Percentiles rank a stretch among this genome's conserved stretches.
These are phyloP conservation scores for Musa schizocarpa DNA, from an alignment of 176 grass and related monocot species.

Conservation along the genomic window DNA sequence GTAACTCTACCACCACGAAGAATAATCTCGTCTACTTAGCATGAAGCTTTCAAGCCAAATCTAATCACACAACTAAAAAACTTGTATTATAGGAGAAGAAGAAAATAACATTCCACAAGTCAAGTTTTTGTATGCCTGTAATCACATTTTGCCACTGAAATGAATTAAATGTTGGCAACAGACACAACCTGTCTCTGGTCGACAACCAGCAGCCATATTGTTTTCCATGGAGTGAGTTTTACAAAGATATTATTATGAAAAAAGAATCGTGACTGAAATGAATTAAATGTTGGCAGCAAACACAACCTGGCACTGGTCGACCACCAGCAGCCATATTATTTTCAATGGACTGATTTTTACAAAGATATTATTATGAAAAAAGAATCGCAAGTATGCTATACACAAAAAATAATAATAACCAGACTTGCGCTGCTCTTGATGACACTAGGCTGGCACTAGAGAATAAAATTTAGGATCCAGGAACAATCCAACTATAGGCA, in stretches of 20 bases:
- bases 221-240: background rate
- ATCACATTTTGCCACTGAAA: background rate
- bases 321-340: constrained; percentile 2
- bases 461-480: background rate
- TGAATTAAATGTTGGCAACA: background rate
- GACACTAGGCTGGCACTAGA: background rate
- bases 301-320: background rate
- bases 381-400: background rate
- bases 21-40: too few relatives aligned
- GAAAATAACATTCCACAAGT: too few relatives aligned
- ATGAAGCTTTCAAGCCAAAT: too few relatives aligned
- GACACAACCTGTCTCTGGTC: background rate
- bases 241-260: background rate
- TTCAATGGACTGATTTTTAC: background rate
- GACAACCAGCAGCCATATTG: constrained; percentile 1
- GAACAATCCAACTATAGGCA: background rate
- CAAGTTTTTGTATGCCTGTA: too few relatives aligned
- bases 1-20: too few relatives aligned
- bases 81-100: too few relatives aligned
- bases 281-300: background rate
- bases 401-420: background rate
- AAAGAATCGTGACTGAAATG: background rate
- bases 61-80: too few relatives aligned
- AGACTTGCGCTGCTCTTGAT: background rate
- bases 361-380: background rate